Conservation (phyloP, 768 basidiomycete species). For the Mycena kentingensis region DNA sequence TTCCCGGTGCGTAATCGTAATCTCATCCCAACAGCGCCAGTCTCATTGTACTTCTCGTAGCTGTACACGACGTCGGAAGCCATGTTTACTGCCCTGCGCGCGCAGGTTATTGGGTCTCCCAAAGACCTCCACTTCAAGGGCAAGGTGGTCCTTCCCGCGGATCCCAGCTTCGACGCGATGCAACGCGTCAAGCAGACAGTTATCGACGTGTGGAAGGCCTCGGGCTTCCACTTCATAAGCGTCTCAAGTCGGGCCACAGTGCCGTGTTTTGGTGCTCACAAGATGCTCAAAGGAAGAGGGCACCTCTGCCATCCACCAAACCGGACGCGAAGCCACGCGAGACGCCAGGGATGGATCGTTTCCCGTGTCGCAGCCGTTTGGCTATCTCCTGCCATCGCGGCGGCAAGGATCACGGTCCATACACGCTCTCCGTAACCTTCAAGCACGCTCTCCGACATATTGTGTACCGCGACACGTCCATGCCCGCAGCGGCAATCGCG, state of each 20-base stretch:
- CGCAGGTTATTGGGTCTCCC: too few species aligned
- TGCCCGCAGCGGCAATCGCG: slow-evolving; percentile 24
- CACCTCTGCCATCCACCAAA: neutral
- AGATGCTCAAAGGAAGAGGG: slow-evolving; percentile 14
- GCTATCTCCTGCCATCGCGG: neutral
- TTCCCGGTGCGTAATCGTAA: too few species aligned
- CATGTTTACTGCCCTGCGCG: too few species aligned
- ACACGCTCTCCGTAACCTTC: neutral
- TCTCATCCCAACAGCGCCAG: too few species aligned
- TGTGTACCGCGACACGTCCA: slow-evolving; percentile 25
- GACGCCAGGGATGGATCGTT: slow-evolving; percentile 10
- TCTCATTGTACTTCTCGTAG: too few species aligned
- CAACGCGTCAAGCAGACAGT: too few species aligned
- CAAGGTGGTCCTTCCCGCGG: too few species aligned
- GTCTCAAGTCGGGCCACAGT: slow-evolving; percentile 6
- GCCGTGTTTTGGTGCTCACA: slow-evolving; percentile 19
- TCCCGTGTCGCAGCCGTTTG: slow-evolving; percentile 5
- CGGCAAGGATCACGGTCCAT: neutral
- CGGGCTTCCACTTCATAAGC: too few species aligned
- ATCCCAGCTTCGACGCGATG: too few species aligned
- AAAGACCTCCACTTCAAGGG: too few species aligned
- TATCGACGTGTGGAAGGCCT: too few species aligned
- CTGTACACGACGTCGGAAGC: too few species aligned
- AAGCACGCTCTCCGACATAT: slow-evolving; percentile 25
- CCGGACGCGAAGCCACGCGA: slow-evolving; percentile 7